A percentile compares a stretch with the other conserved stretches of the same genome.
Evolutionary conservation across 768 basidiomycete genomes (phyloP).

Genomic region (Tephrocybe sp.): DNA sequence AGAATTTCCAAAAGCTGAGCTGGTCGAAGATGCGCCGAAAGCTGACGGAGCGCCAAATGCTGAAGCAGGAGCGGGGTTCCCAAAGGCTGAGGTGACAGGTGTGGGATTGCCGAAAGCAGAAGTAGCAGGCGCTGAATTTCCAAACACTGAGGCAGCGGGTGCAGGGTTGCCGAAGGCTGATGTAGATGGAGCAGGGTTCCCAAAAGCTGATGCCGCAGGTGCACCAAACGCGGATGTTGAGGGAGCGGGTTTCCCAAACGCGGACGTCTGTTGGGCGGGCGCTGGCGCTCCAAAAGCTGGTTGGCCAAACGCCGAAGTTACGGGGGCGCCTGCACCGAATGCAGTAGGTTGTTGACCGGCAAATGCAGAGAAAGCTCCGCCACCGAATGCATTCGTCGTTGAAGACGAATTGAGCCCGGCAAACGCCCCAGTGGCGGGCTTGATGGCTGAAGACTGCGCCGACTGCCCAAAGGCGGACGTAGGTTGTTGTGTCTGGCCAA

Average conservation of each 20-base stretch:
- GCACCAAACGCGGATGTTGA: constrained; percentile 3
- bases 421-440: constrained; percentile 54
- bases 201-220: background rate
- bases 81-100: constrained; percentile 10
- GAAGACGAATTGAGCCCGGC: constrained; percentile 32
- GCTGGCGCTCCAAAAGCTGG: constrained; percentile 25
- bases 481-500: constrained; percentile 30
- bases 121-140: constrained; percentile 5
- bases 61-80: constrained; percentile 14
- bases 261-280: constrained; percentile 14
- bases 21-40: too few relatives aligned
- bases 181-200: background rate
- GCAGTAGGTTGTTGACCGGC: constrained; percentile 44
- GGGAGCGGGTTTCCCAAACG: constrained; percentile 3
- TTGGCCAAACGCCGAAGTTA: constrained; percentile 30
- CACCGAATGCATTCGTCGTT: constrained; percentile 33
- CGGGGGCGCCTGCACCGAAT: constrained; percentile 34
- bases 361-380: constrained; percentile 51
- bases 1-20: constrained; percentile 5
- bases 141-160: background rate
- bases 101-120: constrained; percentile 18
- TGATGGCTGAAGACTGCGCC: constrained; percentile 38
- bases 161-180: constrained; percentile 25
- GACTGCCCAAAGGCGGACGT: constrained; percentile 31
- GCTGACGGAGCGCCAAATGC: constrained; percentile 20